A percentile compares a stretch with the other conserved stretches of the same genome.
Conservation (phyloP, 495 filamentous ascomycete species). For the Cercophora sp. region DNA sequence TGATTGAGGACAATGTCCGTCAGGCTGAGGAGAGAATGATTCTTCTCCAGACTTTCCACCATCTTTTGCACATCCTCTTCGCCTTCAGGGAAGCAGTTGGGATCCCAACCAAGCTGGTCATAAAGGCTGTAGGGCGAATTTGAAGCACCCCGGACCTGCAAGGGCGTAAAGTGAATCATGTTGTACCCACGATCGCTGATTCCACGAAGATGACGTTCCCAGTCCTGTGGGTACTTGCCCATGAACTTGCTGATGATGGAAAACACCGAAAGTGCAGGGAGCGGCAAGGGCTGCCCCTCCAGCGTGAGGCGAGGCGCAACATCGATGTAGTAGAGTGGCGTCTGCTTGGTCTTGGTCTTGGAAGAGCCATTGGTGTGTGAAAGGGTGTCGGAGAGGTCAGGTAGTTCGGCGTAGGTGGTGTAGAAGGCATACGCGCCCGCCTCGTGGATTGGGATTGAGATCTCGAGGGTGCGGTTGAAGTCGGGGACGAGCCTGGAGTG, state of each 20-base stretch:
- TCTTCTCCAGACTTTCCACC: constrained; percentile 75
- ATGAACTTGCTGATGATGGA: constrained; percentile 98
- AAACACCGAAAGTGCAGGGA: constrained; percentile 84
- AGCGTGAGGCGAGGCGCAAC: constrained; percentile 80
- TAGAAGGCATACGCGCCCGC: constrained; percentile 97
- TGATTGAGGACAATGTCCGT: constrained; percentile 99
- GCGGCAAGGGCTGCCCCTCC: constrained; percentile 62
- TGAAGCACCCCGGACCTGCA: constrained; percentile 81
- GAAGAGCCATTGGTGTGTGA: constrained; percentile 29
- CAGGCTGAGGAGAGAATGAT: constrained; percentile 79
- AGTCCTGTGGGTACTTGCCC: constrained; percentile 82
- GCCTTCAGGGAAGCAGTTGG: constrained; percentile 75
- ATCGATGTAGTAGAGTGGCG: constrained; percentile 82
- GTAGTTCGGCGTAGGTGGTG: constrained; percentile 84
- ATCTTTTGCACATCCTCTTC: constrained; percentile 77
- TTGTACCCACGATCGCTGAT: constrained; percentile 91
- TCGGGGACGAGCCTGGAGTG: constrained; percentile 74
- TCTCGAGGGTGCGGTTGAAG: constrained; percentile 86
- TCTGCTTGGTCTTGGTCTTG: constrained; percentile 53
- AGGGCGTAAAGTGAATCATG: constrained; percentile 96
- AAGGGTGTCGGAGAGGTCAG: constrained; percentile 62
- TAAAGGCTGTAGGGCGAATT: constrained; percentile 97
- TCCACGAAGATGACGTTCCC: constrained; percentile 82
- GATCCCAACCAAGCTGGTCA: constrained; percentile 86
- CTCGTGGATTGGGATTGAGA: constrained; percentile 75